These are phyloP conservation scores for Bauhinia variegata DNA, from an alignment of 306 rosid genomes.

Conservation along the genomic window DNA sequence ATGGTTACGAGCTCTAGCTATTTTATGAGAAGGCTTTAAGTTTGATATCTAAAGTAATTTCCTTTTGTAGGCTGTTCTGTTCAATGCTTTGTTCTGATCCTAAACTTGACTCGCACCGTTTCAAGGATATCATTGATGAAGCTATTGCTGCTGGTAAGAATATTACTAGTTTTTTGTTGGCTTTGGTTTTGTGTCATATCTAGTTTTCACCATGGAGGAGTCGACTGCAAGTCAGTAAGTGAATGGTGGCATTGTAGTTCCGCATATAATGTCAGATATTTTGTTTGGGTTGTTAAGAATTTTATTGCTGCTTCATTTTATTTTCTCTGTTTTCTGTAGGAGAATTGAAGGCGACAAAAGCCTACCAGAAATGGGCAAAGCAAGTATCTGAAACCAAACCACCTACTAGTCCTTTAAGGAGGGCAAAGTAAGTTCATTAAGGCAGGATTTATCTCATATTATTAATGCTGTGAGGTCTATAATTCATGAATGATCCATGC, in stretches of 20 bases:
- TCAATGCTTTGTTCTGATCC: slow-evolving; percentile 97
- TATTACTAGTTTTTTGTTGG: slow-evolving; percentile 28
- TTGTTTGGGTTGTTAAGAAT: slow-evolving; percentile 27
- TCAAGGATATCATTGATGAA: slow-evolving; percentile 79
- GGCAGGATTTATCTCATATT: slow-evolving; percentile 13
- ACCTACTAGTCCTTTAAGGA: slow-evolving; percentile 76
- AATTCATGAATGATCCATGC: slow-evolving; percentile 10
- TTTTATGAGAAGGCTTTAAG: slow-evolving; percentile 21
- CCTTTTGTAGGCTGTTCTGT: slow-evolving; percentile 72
- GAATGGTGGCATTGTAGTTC: slow-evolving; percentile 9
- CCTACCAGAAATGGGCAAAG: slow-evolving; percentile 75
- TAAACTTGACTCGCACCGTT: slow-evolving; percentile 81
- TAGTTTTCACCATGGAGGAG: slow-evolving; percentile 10
- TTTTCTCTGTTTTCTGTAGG: slow-evolving; percentile 40
- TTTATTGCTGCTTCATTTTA: slow-evolving; percentile 14
- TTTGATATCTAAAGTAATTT: slow-evolving; percentile 30
- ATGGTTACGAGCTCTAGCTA: slow-evolving; percentile 3
- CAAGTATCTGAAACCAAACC: slow-evolving; percentile 77
- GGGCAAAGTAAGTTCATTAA: slow-evolving; percentile 55
- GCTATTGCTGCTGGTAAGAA: slow-evolving; percentile 69
- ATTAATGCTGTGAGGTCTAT: neutral
- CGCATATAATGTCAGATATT: neutral
- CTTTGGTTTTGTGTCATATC: slow-evolving; percentile 9
- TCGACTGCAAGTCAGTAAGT: slow-evolving; percentile 7
- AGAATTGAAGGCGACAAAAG: slow-evolving; percentile 74